Evolutionary conservation across 805 yeast species (phyloP).

Genomic region (Gaillardinia entomophila): DNA sequence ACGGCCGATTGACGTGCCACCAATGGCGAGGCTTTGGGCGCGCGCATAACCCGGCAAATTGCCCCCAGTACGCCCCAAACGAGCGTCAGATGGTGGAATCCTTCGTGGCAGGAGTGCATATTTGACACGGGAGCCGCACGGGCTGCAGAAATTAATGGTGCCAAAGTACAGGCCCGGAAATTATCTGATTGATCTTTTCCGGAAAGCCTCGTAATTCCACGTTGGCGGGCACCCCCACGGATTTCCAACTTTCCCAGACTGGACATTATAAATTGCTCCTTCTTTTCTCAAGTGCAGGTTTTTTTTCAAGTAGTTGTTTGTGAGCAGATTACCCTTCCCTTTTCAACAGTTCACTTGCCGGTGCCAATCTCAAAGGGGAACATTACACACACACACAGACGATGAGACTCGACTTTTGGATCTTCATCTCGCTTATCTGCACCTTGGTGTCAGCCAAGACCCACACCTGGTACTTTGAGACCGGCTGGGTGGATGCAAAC

Average conservation of each 20-base stretch:
- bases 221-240: background rate
- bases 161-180: background rate
- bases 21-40: too few species aligned
- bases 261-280: background rate
- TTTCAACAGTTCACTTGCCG: too few species aligned
- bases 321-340: background rate
- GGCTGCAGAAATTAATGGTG: background rate
- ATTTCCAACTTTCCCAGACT: too few species aligned
- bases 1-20: too few species aligned
- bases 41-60: too few species aligned
- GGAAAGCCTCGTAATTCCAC: background rate
- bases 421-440: constrained; percentile 12
- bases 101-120: too few species aligned
- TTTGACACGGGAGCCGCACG: too few species aligned
- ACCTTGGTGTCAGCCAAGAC: constrained; percentile 36
- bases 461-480: constrained; percentile 59
- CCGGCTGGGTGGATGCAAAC: constrained; percentile 59
- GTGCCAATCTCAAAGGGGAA: too few species aligned
- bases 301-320: background rate
- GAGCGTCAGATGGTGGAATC: too few species aligned
- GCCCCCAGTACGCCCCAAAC: too few species aligned
- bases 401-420: constrained; percentile 7
- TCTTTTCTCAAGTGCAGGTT: background rate
- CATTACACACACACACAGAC: too few species aligned
- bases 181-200: background rate